Conservation (phyloP, 768 basidiomycete genomes). For the Rossbeevera mucosa region DNA sequence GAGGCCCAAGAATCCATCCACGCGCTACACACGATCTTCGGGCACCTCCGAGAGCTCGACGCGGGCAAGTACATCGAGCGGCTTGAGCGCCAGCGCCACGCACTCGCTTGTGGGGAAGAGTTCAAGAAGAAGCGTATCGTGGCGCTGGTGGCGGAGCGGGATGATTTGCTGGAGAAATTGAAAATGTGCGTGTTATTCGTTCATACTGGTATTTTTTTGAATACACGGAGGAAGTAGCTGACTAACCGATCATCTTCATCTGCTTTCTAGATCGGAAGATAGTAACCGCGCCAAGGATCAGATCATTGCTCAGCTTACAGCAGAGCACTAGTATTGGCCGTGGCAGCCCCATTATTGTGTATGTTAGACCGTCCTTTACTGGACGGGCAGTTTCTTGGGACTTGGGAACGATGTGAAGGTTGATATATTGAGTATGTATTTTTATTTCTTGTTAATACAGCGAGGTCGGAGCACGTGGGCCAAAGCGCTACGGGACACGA, state of each 20-base stretch:
- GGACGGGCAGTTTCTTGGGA: not conserved
- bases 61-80: slow-evolving; percentile 31
- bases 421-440: not conserved
- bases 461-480: not conserved
- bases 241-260: not conserved
- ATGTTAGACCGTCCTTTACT: not conserved
- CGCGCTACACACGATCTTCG: slow-evolving; percentile 3
- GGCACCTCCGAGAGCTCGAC: slow-evolving; percentile 9
- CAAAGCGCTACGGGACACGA: not conserved
- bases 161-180: not conserved
- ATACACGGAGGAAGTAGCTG: not conserved
- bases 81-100: slow-evolving; percentile 37
- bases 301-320: not conserved
- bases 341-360: not conserved
- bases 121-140: slow-evolving; percentile 27
- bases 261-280: slow-evolving; percentile 1
- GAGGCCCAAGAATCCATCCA: not conserved
- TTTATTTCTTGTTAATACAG: not conserved
- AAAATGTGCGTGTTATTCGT: not conserved
- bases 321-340: not conserved
- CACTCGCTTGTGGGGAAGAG: slow-evolving; percentile 33
- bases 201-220: not conserved
- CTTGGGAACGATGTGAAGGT: not conserved
- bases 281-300: not conserved
- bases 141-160: slow-evolving; percentile 6